Evolutionary conservation across 2,329 filamentous ascomycete genomes (phyloP).

Genomic region (Mycosphaerella sp.): DNA sequence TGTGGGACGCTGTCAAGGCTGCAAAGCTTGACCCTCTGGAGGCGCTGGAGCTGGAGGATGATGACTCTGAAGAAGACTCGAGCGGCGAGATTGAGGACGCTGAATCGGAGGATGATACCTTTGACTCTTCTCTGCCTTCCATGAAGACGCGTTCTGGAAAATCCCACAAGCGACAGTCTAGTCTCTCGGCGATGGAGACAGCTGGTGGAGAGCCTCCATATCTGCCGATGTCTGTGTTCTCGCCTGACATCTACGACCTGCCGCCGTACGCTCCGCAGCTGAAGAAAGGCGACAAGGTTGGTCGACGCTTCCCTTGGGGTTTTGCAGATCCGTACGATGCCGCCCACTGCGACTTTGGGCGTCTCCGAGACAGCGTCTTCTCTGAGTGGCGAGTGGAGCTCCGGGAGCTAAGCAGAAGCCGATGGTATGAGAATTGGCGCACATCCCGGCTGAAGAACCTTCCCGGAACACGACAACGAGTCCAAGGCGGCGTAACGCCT

Average conservation of each 20-base stretch:
- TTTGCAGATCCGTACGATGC: constrained; percentile 90
- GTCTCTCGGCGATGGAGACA: constrained; percentile 22
- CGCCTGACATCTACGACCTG: constrained; percentile 78
- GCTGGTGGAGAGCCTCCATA: constrained; percentile 52
- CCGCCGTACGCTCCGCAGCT: constrained; percentile 47
- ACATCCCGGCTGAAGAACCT: constrained; percentile 47
- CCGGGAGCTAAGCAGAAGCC: constrained; percentile 79
- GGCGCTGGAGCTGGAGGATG: constrained; percentile 73
- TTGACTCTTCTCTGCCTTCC: constrained; percentile 23
- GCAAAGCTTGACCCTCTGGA: constrained; percentile 84
- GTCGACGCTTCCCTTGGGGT: constrained; percentile 91
- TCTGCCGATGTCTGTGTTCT: constrained; percentile 86
- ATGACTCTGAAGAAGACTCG: constrained; percentile 51
- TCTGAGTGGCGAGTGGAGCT: constrained; percentile 87
- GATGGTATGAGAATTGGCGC: constrained; percentile 96
- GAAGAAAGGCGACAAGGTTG: constrained; percentile 56
- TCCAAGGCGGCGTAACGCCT: constrained; percentile 34
- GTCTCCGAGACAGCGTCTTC: constrained; percentile 87
- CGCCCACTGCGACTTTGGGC: constrained; percentile 88
- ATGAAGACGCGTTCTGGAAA: constrained; percentile 12
- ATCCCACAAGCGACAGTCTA: constrained; percentile 23
- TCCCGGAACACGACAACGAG: constrained; percentile 24
- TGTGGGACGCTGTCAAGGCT: constrained; percentile 81
- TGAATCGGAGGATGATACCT: constrained; percentile 30
- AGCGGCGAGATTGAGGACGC: constrained; percentile 46